Conservation (phyloP, 306 rosid species). For the Datisca glomerata region DNA sequence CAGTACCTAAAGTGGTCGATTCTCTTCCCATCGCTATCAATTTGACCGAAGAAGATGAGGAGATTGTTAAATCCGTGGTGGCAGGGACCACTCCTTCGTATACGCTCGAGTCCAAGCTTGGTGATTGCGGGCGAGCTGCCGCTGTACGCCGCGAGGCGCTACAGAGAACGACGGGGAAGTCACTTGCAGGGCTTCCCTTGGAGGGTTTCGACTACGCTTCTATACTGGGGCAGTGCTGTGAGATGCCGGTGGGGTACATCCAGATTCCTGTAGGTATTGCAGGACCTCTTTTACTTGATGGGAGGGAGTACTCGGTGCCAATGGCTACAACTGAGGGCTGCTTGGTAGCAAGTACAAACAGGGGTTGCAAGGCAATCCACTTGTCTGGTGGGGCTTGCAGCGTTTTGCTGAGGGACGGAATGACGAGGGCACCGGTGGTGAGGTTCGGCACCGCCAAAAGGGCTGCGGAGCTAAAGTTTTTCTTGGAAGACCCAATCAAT, state of each 20-base stretch:
- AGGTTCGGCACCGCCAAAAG: slow-evolving; percentile 12
- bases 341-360: slow-evolving; percentile 12
- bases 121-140: slow-evolving; percentile 14
- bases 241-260: slow-evolving; percentile 13
- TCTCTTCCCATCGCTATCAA: background rate
- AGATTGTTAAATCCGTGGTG: slow-evolving; percentile 11
- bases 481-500: slow-evolving; percentile 7
- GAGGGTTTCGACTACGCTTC: slow-evolving; percentile 17
- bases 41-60: slow-evolving; percentile 13
- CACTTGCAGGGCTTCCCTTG: slow-evolving; percentile 12
- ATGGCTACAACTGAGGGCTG: slow-evolving; percentile 17
- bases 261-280: slow-evolving; percentile 16
- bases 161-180: slow-evolving; percentile 11
- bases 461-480: slow-evolving; percentile 13
- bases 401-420: slow-evolving; percentile 12
- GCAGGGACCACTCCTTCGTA: slow-evolving; percentile 11
- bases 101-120: slow-evolving; percentile 15
- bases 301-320: slow-evolving; percentile 10
- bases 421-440: slow-evolving; percentile 15
- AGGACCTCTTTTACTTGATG: slow-evolving; percentile 8
- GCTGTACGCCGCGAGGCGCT: slow-evolving; percentile 14
- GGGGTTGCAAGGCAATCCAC: slow-evolving; percentile 13
- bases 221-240: slow-evolving; percentile 15
- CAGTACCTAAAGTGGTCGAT: slow-evolving; percentile 8
- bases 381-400: slow-evolving; percentile 12